phyloP scores from a whole-genome alignment of 257 asterid genomes.

The Rhazya stricta region DNA sequence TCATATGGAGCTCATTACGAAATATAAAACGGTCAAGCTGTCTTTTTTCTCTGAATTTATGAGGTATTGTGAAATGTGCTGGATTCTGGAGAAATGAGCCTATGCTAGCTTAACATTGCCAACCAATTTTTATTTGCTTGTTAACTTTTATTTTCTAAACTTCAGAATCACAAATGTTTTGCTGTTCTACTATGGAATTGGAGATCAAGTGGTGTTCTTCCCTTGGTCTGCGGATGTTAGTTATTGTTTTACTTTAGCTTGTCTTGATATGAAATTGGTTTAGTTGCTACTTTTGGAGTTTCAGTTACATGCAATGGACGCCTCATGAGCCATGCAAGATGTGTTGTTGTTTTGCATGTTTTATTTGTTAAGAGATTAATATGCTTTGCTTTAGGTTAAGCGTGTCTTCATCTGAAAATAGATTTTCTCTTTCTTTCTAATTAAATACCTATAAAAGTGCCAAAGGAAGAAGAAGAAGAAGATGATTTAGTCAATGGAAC shows the following conservation, averaged over 20 bases:
- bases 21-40: neutral
- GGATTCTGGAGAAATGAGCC: neutral
- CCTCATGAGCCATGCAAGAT: neutral
- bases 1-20: neutral
- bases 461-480: neutral
- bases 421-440: neutral
- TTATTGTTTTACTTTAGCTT: neutral
- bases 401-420: neutral
- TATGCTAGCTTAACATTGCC: neutral
- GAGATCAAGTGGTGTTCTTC: neutral
- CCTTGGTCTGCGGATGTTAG: neutral
- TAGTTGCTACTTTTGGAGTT: neutral
- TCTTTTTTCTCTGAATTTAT: neutral
- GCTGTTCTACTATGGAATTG: neutral
- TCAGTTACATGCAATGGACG: neutral
- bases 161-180: neutral
- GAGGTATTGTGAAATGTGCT: neutral
- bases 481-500: neutral
- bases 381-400: neutral
- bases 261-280: neutral
- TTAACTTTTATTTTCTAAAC: neutral
- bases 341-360: slow-evolving; percentile 1
- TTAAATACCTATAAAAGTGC: neutral
- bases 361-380: neutral
- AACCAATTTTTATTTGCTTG: neutral